phyloP scores from a whole-genome alignment of 129 eudicot species.

The Centaurea solstitialis region DNA sequence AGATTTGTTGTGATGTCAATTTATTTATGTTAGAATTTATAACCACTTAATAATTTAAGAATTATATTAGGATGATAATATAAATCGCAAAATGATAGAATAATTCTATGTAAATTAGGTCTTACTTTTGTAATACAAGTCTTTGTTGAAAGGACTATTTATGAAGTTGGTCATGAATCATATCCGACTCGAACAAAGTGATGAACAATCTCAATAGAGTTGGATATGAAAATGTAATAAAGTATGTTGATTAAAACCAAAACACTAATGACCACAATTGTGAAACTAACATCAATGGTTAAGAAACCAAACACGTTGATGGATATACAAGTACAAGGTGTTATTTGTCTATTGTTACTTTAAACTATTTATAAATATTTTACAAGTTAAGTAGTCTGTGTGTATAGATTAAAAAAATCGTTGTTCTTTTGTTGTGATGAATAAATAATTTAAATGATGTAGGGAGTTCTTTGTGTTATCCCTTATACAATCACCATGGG shows the following conservation, averaged over 20 bases:
- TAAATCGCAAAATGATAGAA: not conserved
- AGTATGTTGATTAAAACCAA: not conserved
- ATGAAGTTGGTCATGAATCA: not conserved
- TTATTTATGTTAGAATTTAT: not conserved
- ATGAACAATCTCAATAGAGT: not conserved
- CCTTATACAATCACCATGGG: no score
- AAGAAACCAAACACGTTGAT: not conserved
- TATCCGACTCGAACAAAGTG: not conserved
- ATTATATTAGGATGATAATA: not conserved
- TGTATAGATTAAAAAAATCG: not conserved
- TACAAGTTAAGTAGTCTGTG: not conserved
- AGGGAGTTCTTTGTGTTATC: no score
- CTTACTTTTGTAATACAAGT: no score
- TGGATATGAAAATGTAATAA: no score
- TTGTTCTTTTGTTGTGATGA: not conserved
- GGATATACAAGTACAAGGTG: no score
- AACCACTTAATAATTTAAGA: not conserved
- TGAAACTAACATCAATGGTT: not conserved
- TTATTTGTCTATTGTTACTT: not conserved
- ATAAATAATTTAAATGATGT: not conserved
- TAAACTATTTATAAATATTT: not conserved
- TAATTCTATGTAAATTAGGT: not conserved
- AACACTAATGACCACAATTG: not conserved
- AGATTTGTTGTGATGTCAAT: slow-evolving; percentile 12
- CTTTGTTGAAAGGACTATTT: not conserved